These are phyloP conservation scores for Phoenix dactylifera DNA, from an alignment of 176 grass and related monocot species.

Conservation along the genomic window DNA sequence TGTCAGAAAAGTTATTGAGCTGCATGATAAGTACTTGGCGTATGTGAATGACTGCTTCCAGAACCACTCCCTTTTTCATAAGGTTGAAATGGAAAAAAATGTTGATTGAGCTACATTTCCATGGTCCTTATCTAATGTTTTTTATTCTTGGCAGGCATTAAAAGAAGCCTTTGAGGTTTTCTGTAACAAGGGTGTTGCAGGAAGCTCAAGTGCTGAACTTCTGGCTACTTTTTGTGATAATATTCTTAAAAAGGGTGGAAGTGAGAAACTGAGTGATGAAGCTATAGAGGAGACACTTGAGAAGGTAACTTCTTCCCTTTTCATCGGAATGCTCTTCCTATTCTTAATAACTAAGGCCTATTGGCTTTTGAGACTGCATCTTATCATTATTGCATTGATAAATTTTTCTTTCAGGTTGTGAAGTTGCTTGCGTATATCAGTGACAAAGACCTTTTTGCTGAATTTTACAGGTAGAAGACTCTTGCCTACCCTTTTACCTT, in stretches of 20 bases:
- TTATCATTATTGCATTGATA: neutral
- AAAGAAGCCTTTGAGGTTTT: conserved; percentile 98
- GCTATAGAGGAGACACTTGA: conserved; percentile 98
- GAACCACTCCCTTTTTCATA: conserved; percentile 92
- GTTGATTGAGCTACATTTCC: neutral
- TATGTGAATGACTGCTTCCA: conserved; percentile 93
- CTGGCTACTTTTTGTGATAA: conserved; percentile 92
- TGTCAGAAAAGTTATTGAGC: conserved; percentile 89
- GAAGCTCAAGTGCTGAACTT: conserved; percentile 89
- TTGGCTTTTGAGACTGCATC: no score
- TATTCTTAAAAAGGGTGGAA: conserved; percentile 95
- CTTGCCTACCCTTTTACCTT: no score
- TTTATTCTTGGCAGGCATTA: conserved; percentile 46
- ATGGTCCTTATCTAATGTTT: neutral
- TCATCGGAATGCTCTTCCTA: no score
- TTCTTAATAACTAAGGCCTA: no score
- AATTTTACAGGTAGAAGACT: conserved; percentile 67
- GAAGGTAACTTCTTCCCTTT: conserved; percentile 43
- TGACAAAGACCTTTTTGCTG: conserved; percentile 92
- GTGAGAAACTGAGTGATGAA: conserved; percentile 97
- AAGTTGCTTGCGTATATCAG: conserved; percentile 86
- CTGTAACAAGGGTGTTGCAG: conserved; percentile 89
- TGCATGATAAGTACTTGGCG: conserved; percentile 92
- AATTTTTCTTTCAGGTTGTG: conserved; percentile 49
- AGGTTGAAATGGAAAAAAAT: conserved; percentile 35